Base-by-base conservation (phyloP, 2,329 filamentous ascomycete genomes). In the Penicillium sp. region DNA sequence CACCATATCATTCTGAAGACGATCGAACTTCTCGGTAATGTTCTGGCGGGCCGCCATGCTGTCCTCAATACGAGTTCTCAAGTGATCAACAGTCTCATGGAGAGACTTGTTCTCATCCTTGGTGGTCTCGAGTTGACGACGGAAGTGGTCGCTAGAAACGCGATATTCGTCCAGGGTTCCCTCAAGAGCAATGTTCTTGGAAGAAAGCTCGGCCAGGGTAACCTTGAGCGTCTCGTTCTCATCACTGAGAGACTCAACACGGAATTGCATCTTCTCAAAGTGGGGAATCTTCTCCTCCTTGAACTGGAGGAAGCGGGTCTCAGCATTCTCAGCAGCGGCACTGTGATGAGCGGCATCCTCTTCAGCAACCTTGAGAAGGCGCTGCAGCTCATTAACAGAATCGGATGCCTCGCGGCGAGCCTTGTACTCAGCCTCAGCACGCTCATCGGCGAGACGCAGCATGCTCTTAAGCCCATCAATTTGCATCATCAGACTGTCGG, bases 1-100 rank as follows among this genome's bases (percentile, higher is more conserved):
- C 28, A 87, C 84, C 88, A 97, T 93, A 64, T 97, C 91, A 59
- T 91, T 85, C 73, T 97, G 92, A 34, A 99, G 79, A 55, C 86
- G 86, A 64, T 93, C 85, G 67, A 97, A 89, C 74, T 94, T 96
- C 70, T 81, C 80, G 62, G 91, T 88, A 84, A 95, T 92, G 56
- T 83, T 86, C 70, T 96, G 91, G 54, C 92, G 88, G 55, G 95
- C 84, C 59, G 88, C 86, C 67, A 92, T 87, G 67, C 91, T 93
- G 75, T 96, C 92, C 67, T 94, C 87, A 37, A 94, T 84, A 69
- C 96, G 92, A 42, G 83, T 83, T 58, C 87, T 86, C 51, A 96
- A 81, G 19, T 86, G 87, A 57, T 87, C 85, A 54, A 96, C 85
- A 26, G 87, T 86, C 68, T 84, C 86, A 63, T 87, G 86, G 52